phyloP scores from a whole-genome alignment of 352 stramenopile species.

The Pythium sp. region DNA sequence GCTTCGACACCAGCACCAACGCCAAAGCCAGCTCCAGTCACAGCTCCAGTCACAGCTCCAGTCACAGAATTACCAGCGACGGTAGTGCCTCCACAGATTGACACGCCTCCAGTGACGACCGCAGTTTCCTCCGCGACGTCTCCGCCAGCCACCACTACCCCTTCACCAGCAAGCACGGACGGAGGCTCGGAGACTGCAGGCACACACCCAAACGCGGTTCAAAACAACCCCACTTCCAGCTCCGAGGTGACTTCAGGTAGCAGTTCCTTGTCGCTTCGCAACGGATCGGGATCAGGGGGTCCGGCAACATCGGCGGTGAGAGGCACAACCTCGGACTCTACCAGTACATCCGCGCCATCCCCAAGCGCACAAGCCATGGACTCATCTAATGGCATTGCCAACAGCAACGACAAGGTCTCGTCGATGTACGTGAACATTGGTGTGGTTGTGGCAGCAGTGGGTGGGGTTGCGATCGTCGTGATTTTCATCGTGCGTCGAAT shows the following conservation, averaged over 20 bases:
- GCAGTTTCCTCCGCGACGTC: slow-evolving; percentile 4
- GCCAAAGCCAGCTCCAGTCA: neutral
- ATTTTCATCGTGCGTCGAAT: slow-evolving; percentile 48
- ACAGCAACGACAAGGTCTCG: slow-evolving; percentile 14
- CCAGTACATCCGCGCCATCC: neutral
- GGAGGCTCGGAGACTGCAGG: neutral
- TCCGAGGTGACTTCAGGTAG: neutral
- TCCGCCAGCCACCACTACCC: neutral
- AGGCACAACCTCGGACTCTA: slow-evolving; percentile 1
- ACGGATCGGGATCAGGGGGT: neutral
- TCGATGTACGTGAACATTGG: slow-evolving; percentile 38
- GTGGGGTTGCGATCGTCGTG: slow-evolving; percentile 42
- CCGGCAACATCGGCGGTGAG: neutral
- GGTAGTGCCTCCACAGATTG: slow-evolving; percentile 16
- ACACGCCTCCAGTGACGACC: slow-evolving; percentile 1
- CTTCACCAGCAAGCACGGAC: neutral
- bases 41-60: too few relatives aligned
- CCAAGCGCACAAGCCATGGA: slow-evolving; percentile 1
- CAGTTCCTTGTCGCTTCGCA: neutral
- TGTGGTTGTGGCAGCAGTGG: slow-evolving; percentile 38
- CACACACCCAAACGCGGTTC: slow-evolving; percentile 4
- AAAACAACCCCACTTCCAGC: slow-evolving; percentile 13
- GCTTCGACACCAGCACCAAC: neutral
- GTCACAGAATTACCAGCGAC: slow-evolving; percentile 9
- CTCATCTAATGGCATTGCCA: neutral